These are phyloP conservation scores for Papiliotrema fonsecae DNA, from an alignment of 1,284 basidiomycete species.

Conservation along the genomic window DNA sequence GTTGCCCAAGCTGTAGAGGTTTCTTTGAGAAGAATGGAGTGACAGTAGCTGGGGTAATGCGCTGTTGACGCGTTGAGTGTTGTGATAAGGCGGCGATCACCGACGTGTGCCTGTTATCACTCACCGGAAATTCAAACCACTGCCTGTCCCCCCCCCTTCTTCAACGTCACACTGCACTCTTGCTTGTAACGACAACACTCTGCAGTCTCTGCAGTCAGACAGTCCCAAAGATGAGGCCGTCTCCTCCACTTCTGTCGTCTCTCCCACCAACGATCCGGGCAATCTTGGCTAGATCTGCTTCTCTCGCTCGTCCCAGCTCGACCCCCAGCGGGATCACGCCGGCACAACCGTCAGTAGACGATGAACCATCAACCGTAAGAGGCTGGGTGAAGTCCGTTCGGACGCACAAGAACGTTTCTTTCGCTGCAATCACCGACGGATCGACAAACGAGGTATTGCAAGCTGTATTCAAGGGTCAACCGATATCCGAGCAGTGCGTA, in stretches of 20 bases:
- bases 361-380: slow-evolving; percentile 22
- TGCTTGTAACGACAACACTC: too few species aligned
- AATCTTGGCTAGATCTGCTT: slow-evolving; percentile 4
- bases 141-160: too few species aligned
- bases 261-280: slow-evolving; percentile 17
- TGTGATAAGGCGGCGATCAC: too few species aligned
- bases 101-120: too few species aligned
- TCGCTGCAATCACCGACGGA: slow-evolving; percentile 78
- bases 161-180: too few species aligned
- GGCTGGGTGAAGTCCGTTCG: slow-evolving; percentile 83
- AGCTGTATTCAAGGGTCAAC: slow-evolving; percentile 61
- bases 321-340: background rate
- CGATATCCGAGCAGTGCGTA: slow-evolving; percentile 33
- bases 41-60: too few species aligned
- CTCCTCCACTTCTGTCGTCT: slow-evolving; percentile 5
- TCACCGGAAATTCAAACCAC: too few species aligned
- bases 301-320: background rate
- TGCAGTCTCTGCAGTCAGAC: too few species aligned
- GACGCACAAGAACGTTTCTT: slow-evolving; percentile 77
- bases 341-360: background rate
- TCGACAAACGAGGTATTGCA: slow-evolving; percentile 65
- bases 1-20: too few species aligned
- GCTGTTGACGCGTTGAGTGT: too few species aligned
- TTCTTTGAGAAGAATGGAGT: too few species aligned
- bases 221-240: slow-evolving; percentile 5